Evolutionary conservation across 768 basidiomycete genomes (phyloP).

Genomic region (Hortiboletus flavorubellus): DNA sequence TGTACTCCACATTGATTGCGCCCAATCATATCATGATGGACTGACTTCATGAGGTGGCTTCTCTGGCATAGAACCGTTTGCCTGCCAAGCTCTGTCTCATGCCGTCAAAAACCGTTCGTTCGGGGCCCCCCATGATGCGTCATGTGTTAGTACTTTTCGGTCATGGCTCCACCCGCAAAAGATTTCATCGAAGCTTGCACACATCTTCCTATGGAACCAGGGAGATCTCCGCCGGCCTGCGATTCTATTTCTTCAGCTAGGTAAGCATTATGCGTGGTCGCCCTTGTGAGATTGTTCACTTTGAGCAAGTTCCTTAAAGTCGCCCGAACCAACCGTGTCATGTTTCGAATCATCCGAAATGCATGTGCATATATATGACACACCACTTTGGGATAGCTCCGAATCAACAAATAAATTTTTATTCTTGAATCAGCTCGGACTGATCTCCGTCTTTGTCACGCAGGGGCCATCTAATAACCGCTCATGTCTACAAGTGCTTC

Average conservation of each 20-base stretch:
- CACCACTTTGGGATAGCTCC: background rate
- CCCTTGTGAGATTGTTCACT: conserved; percentile 10
- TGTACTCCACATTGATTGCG: no score
- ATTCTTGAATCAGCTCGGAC: conserved; percentile 3
- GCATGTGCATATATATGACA: background rate
- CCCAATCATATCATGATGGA: no score
- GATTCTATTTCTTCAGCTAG: background rate
- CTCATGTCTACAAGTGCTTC: conserved; percentile 19
- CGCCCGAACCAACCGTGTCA: background rate
- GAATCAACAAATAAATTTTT: background rate
- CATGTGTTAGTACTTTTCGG: background rate
- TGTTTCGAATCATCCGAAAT: background rate
- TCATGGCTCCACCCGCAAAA: background rate
- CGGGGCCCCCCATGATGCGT: background rate
- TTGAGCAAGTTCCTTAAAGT: background rate
- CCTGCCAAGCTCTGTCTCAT: background rate
- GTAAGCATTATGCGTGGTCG: background rate
- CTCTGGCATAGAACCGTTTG: background rate
- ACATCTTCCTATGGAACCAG: background rate
- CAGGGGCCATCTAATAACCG: background rate
- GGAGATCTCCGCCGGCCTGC: conserved; percentile 1
- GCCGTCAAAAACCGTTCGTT: conserved; percentile 1
- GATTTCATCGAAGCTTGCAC: background rate
- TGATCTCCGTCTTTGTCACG: conserved; percentile 6
- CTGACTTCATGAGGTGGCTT: background rate